Conservation (phyloP, 2,329 filamentous ascomycete species). For the Fonsecaea nubica region DNA sequence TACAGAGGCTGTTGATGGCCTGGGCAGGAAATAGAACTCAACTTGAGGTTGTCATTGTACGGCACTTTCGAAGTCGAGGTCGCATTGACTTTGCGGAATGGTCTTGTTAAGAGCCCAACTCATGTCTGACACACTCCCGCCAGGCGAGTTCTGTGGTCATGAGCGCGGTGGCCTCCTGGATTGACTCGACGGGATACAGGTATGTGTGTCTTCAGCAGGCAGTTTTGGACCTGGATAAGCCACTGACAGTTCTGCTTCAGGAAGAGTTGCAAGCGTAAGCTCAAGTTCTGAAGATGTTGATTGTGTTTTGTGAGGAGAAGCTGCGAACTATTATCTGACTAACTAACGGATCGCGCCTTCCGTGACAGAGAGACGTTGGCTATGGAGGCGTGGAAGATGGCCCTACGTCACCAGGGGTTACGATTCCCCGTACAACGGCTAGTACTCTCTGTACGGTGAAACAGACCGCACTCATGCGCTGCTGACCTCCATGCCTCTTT, state of each 20-base stretch:
- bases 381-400: too few relatives aligned
- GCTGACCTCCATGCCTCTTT: not conserved
- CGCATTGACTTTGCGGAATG: not conserved
- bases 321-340: too few relatives aligned
- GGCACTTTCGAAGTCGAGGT: not conserved
- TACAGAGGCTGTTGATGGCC: not conserved
- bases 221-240: not conserved
- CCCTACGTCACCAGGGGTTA: not conserved
- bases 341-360: too few relatives aligned
- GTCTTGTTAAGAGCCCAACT: not conserved
- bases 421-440: not conserved
- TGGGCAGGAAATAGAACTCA: not conserved
- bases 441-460: not conserved
- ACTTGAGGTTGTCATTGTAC: not conserved
- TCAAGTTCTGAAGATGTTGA: too few relatives aligned
- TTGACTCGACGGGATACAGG: not conserved
- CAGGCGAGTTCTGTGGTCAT: not conserved
- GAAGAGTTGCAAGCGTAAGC: too few relatives aligned
- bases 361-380: too few relatives aligned
- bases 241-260: too few relatives aligned
- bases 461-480: not conserved
- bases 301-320: too few relatives aligned
- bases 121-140: not conserved
- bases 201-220: not conserved
- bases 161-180: not conserved